These are phyloP conservation scores for Backusella mclennaniae DNA, from an alignment of 192 early-diverging fungal genomes.

Conservation along the genomic window DNA sequence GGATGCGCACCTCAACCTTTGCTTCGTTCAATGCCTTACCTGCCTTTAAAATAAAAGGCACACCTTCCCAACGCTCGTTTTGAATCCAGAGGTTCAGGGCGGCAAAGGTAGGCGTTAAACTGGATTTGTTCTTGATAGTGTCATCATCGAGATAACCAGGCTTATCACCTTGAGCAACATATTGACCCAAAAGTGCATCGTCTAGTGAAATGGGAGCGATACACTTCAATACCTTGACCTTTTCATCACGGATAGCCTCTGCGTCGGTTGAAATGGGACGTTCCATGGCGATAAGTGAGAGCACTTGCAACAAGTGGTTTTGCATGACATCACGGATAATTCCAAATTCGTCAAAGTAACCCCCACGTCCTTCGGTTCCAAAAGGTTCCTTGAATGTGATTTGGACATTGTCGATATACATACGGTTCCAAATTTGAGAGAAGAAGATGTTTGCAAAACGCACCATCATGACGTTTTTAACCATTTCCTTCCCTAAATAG, in stretches of 20 bases:
- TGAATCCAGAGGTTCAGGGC: constrained; percentile 84
- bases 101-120: constrained; percentile 89
- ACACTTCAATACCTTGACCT: constrained; percentile 78
- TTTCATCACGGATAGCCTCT: constrained; percentile 95
- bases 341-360: constrained; percentile 99
- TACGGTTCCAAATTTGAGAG: constrained; percentile 87
- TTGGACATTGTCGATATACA: constrained; percentile 89
- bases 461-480: constrained; percentile 93
- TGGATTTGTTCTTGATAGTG: constrained; percentile 74
- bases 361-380: constrained; percentile 96
- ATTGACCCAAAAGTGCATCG: constrained; percentile 93
- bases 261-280: constrained; percentile 81
- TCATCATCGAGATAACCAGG: constrained; percentile 93
- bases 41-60: constrained; percentile 85
- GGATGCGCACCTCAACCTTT: constrained; percentile 94
- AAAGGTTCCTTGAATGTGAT: constrained; percentile 98
- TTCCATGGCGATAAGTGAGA: constrained; percentile 95
- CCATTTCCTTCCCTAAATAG: constrained; percentile 99
- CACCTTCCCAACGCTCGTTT: constrained; percentile 94
- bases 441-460: constrained; percentile 96
- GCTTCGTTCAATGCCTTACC: constrained; percentile 90
- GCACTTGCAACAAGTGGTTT: constrained; percentile 91
- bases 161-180: constrained; percentile 76
- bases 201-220: constrained; percentile 75
- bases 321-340: constrained; percentile 97